Evolutionary conservation across 768 basidiomycete species (phyloP).

Genomic region (Phylloporus scabripes): DNA sequence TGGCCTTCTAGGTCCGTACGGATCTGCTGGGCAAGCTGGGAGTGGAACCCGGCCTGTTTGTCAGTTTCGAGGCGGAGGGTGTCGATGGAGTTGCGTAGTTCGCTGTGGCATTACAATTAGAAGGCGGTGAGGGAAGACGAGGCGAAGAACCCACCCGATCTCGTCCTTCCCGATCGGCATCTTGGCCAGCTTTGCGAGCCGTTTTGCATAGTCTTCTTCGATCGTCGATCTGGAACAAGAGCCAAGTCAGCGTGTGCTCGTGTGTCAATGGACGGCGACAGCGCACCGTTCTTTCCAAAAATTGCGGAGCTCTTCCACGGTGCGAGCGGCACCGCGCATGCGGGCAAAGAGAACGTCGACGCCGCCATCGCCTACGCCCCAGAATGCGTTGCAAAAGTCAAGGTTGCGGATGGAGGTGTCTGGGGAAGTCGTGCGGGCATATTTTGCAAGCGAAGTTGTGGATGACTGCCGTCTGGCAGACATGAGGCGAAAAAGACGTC

Average conservation of each 20-base stretch:
- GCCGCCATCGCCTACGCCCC: constrained; percentile 83
- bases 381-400: constrained; percentile 97
- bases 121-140: neutral
- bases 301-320: constrained; percentile 79
- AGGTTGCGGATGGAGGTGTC: constrained; percentile 44
- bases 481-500: constrained; percentile 37
- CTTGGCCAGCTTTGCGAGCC: constrained; percentile 74
- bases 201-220: constrained; percentile 94
- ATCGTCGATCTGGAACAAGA: constrained; percentile 60
- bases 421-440: constrained; percentile 49
- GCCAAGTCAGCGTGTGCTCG: neutral
- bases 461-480: constrained; percentile 75
- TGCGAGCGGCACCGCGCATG: constrained; percentile 79
- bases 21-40: constrained; percentile 68
- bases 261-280: neutral
- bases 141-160: constrained; percentile 63
- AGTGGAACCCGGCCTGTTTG: constrained; percentile 68
- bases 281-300: constrained; percentile 94
- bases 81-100: constrained; percentile 75
- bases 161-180: constrained; percentile 78
- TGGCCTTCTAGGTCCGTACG: constrained; percentile 70
- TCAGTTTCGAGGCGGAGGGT: constrained; percentile 80
- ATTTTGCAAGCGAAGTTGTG: constrained; percentile 73
- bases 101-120: constrained; percentile 41
- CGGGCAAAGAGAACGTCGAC: constrained; percentile 88